These are phyloP conservation scores for Fusarium domesticum DNA, from an alignment of 2,329 filamentous ascomycete species.

Conservation along the genomic window DNA sequence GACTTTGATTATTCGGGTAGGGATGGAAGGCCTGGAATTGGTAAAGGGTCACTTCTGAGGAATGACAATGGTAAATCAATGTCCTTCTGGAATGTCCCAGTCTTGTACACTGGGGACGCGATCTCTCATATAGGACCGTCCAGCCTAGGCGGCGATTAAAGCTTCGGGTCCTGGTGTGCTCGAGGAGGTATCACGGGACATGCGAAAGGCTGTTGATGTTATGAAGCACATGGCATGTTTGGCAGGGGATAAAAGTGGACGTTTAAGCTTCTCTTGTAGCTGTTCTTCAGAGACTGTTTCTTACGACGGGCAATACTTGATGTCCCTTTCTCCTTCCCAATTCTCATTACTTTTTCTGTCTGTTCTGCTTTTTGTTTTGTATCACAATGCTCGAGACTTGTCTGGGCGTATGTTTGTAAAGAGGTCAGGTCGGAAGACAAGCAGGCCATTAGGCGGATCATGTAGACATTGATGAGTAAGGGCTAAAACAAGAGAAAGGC, in stretches of 20 bases:
- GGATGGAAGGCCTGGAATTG: too few species aligned
- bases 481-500: too few species aligned
- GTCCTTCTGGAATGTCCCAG: too few species aligned
- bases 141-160: conserved; percentile 1
- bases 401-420: conserved; percentile 10
- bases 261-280: conserved; percentile 27
- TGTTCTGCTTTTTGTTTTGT: conserved; percentile 15
- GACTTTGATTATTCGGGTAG: too few species aligned
- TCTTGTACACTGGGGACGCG: too few species aligned
- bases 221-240: conserved; percentile 2
- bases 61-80: too few species aligned
- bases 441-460: too few species aligned
- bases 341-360: conserved; percentile 12
- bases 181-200: too few species aligned
- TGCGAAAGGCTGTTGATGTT: conserved; percentile 1
- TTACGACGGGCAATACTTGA: conserved; percentile 12
- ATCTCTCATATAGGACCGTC: conserved; percentile 1
- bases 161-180: too few species aligned
- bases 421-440: too few species aligned
- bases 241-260: conserved; percentile 18
- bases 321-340: conserved; percentile 15
- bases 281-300: conserved; percentile 15
- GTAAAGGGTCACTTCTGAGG: too few species aligned
- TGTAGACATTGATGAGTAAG: too few species aligned
- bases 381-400: conserved; percentile 4